Evolutionary conservation across 1,139 yeast genomes (phyloP).

Genomic region (Geotrichum fermentans): DNA sequence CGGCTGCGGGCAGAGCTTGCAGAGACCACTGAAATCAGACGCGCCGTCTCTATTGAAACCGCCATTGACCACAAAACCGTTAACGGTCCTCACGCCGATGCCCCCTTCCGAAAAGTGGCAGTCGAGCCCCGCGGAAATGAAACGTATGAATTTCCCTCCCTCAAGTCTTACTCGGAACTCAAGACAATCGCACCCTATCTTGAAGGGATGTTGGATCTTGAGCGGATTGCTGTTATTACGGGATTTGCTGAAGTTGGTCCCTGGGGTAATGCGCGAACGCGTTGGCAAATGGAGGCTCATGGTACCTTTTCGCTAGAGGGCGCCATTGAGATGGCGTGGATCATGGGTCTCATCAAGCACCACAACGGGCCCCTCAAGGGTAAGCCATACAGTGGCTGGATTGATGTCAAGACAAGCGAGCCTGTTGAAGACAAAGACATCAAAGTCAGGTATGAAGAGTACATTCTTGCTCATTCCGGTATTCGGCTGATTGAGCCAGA

Average conservation of each 20-base stretch:
- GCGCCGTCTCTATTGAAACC: constrained; percentile 91
- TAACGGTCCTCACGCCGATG: constrained; percentile 84
- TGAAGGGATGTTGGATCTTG: constrained; percentile 89
- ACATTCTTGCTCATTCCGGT: constrained; percentile 89
- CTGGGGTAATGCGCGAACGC: constrained; percentile 98
- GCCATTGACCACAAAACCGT: constrained; percentile 89
- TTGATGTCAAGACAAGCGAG: constrained; percentile 84
- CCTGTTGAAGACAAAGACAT: constrained; percentile 94
- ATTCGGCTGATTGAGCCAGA: constrained; percentile 95
- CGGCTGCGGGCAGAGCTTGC: constrained; percentile 74
- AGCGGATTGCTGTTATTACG: constrained; percentile 85
- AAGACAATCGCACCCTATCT: constrained; percentile 63
- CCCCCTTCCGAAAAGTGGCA: constrained; percentile 68
- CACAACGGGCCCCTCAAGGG: constrained; percentile 92
- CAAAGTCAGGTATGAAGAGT: constrained; percentile 83
- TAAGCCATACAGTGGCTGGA: constrained; percentile 86
- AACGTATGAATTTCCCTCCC: constrained; percentile 85
- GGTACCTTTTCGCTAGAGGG: constrained; percentile 98
- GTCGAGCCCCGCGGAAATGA: constrained; percentile 92
- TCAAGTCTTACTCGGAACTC: constrained; percentile 70
- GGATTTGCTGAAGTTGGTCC: constrained; percentile 99
- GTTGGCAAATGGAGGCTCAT: constrained; percentile 98
- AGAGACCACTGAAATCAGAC: constrained; percentile 85
- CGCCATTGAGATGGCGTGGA: constrained; percentile 99
- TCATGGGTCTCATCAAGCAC: constrained; percentile 95